Evolutionary conservation across 257 asterid species (phyloP).

Genomic region (Ilex aquifolium): DNA sequence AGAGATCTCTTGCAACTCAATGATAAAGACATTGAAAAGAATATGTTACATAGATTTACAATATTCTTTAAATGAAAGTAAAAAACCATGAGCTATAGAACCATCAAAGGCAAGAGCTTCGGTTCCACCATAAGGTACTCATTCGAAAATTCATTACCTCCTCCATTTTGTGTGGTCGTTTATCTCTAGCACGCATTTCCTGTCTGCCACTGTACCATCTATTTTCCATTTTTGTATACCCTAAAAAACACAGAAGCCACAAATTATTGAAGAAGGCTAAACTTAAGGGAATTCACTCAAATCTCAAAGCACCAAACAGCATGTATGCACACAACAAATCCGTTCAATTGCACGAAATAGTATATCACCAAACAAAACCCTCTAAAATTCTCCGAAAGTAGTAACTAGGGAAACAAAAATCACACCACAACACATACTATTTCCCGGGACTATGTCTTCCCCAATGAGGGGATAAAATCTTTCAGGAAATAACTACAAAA

Average conservation of each 20-base stretch:
- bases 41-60: too few relatives aligned
- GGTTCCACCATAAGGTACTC: slow-evolving; percentile 1
- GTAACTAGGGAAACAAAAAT: too few relatives aligned
- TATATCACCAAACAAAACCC: too few relatives aligned
- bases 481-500: too few relatives aligned
- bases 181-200: slow-evolving; percentile 51
- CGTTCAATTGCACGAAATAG: too few relatives aligned
- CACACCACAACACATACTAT: too few relatives aligned
- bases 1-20: too few relatives aligned
- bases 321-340: too few relatives aligned
- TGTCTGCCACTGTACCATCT: slow-evolving; percentile 58
- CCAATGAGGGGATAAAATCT: too few relatives aligned
- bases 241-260: slow-evolving; percentile 6
- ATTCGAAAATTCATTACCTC: slow-evolving; percentile 37
- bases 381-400: too few relatives aligned
- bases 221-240: slow-evolving; percentile 46
- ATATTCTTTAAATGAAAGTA: background rate
- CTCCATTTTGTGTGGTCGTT: slow-evolving; percentile 32
- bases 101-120: slow-evolving; percentile 1
- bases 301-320: background rate
- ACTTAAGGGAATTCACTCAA: background rate
- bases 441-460: too few relatives aligned
- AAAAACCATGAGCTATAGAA: too few relatives aligned
- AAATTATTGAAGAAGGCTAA: background rate
- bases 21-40: background rate